Conservation (phyloP, 139 green algal genomes). For the Asterochloris sp. region DNA sequence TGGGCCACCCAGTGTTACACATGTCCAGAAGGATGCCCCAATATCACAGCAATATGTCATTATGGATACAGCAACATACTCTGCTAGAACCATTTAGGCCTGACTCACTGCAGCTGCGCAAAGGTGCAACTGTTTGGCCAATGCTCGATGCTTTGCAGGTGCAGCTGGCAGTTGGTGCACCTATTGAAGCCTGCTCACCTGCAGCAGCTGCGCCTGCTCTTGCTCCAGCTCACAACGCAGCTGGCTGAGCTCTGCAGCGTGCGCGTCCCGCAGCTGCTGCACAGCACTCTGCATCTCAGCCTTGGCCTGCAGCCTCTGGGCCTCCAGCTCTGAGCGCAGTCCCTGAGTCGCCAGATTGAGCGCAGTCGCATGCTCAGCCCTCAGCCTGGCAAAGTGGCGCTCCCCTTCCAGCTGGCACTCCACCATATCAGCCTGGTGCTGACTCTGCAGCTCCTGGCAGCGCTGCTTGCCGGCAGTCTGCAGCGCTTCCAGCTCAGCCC, state of each 20-base stretch:
- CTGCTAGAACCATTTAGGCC: too few relatives aligned
- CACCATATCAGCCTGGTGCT: background rate
- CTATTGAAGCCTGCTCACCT: too few relatives aligned
- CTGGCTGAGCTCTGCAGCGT: background rate
- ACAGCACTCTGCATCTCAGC: background rate
- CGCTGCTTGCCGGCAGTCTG: constrained; percentile 1
- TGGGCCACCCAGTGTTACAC: too few relatives aligned
- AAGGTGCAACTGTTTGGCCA: too few relatives aligned
- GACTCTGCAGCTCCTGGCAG: background rate
- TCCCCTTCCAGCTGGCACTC: too few relatives aligned
- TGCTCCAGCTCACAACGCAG: background rate
- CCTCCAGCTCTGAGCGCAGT: background rate
- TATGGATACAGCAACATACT: too few relatives aligned
- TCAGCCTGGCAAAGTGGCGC: too few relatives aligned
- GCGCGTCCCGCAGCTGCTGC: background rate
- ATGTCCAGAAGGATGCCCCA: too few relatives aligned
- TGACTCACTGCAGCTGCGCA: too few relatives aligned
- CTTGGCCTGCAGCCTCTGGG: background rate
- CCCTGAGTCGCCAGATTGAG: background rate
- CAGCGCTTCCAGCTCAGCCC: background rate
- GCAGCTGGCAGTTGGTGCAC: too few relatives aligned
- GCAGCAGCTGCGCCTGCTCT: background rate
- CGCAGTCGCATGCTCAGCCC: background rate
- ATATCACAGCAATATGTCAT: too few relatives aligned
- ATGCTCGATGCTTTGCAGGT: too few relatives aligned